Conservation (phyloP, 2,329 filamentous ascomycete species). For the Daldinia eschscholtzii region DNA sequence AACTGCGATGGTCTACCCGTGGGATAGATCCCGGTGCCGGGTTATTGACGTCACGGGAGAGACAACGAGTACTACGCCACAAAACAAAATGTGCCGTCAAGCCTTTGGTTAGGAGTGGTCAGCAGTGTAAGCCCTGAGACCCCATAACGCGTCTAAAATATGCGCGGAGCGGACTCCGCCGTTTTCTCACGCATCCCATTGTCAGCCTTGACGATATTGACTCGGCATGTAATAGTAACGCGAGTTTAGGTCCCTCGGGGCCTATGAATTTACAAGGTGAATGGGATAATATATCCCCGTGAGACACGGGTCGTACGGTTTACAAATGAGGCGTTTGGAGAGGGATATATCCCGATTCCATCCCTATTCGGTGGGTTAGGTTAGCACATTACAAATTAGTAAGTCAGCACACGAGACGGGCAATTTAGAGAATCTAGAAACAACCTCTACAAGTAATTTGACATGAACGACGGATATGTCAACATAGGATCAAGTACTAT, state of each 20-base stretch:
- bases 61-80: constrained; percentile 10
- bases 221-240: neutral
- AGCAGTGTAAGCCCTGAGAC: neutral
- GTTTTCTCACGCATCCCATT: neutral
- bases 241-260: neutral
- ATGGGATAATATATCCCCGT: neutral
- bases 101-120: too few relatives aligned
- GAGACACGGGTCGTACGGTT: too few relatives aligned
- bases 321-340: neutral
- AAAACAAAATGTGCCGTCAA: neutral
- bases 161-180: constrained; percentile 10
- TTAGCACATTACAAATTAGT: neutral
- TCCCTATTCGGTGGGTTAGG: neutral
- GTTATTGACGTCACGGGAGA: constrained; percentile 18
- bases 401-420: neutral
- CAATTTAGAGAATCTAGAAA: neutral
- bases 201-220: neutral
- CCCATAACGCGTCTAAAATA: neutral
- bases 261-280: neutral
- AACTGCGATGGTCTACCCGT: neutral
- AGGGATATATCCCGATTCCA: neutral
- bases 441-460: neutral
- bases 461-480: neutral
- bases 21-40: neutral
- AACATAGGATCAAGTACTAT: neutral